Evolutionary conservation across 2,329 filamentous ascomycete genomes (phyloP).

Genomic region (Venturia effusa): DNA sequence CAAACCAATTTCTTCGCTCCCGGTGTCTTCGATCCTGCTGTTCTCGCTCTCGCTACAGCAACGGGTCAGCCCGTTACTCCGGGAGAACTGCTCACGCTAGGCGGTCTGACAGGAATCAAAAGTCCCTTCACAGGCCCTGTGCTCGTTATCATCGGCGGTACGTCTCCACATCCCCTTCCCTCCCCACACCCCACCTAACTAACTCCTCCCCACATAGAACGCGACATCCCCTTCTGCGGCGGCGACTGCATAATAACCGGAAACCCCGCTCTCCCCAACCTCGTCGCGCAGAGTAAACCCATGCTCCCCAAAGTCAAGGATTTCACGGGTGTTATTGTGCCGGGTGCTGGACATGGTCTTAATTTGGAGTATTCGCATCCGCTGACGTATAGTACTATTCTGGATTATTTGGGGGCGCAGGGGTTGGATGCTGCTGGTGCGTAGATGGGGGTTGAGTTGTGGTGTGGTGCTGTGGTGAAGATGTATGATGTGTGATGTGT

Average conservation of each 20-base stretch:
- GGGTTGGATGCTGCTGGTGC: background rate
- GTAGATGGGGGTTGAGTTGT: too few relatives aligned
- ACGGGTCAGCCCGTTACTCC: constrained; percentile 8
- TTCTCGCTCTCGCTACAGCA: background rate
- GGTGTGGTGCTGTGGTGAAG: too few relatives aligned
- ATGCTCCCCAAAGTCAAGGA: background rate
- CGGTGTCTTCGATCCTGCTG: background rate
- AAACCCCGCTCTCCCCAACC: background rate
- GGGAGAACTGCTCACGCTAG: constrained; percentile 4
- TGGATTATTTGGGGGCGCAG: background rate
- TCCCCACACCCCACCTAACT: background rate
- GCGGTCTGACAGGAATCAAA: background rate
- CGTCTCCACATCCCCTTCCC: background rate
- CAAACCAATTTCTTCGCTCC: constrained; percentile 6
- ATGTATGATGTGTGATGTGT: too few relatives aligned
- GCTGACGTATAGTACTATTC: background rate
- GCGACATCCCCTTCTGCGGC: constrained; percentile 24
- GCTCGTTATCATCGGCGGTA: constrained; percentile 1
- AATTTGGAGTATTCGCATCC: constrained; percentile 3
- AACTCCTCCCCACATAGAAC: background rate
- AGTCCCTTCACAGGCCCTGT: background rate
- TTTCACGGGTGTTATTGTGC: constrained; percentile 4
- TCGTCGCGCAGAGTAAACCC: background rate
- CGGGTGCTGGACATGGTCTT: constrained; percentile 10
- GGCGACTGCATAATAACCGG: constrained; percentile 5